Percentiles rank a stretch among this genome's conserved stretches.
Conservation (phyloP, 176 grass and related monocot species). For the Dendrocalamus sinicus region DNA sequence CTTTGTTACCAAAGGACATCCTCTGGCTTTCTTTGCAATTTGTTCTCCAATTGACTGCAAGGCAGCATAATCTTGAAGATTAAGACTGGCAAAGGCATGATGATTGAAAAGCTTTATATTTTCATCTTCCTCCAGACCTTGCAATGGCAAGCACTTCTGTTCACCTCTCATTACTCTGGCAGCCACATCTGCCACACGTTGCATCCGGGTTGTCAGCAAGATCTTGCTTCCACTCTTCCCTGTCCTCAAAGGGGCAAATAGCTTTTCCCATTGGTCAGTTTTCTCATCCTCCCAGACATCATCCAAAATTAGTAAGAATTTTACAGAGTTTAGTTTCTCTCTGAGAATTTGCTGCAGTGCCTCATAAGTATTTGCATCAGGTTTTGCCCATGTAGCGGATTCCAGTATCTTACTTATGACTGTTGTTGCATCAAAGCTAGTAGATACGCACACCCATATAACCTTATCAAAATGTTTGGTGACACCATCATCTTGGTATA, state of each 20-base stretch:
- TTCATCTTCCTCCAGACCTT: no score
- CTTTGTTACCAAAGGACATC: slow-evolving; percentile 65
- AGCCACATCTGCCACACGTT: no score
- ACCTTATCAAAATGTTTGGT: slow-evolving; percentile 28
- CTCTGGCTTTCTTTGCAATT: slow-evolving; percentile 42
- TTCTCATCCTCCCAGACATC: no score
- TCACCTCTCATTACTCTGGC: no score
- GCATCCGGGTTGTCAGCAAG: neutral
- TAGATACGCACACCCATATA: slow-evolving; percentile 43
- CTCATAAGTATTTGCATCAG: neutral
- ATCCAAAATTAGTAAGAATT: no score
- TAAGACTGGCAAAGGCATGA: slow-evolving; percentile 34
- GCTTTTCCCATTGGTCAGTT: slow-evolving; percentile 33
- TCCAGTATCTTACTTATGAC: neutral
- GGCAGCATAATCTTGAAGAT: slow-evolving; percentile 9
- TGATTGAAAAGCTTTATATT: no score
- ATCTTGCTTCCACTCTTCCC: slow-evolving; percentile 45
- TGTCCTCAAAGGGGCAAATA: slow-evolving; percentile 51
- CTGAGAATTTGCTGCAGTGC: slow-evolving; percentile 37
- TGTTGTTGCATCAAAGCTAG: slow-evolving; percentile 31
- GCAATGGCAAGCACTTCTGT: no score
- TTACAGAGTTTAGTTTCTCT: no score
- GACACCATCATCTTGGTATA: slow-evolving; percentile 12
- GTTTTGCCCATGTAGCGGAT: neutral
- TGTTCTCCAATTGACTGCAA: slow-evolving; percentile 26